phyloP scores from a whole-genome alignment of 192 early-diverging fungal genomes.

The Backusella parvicylindrica region DNA sequence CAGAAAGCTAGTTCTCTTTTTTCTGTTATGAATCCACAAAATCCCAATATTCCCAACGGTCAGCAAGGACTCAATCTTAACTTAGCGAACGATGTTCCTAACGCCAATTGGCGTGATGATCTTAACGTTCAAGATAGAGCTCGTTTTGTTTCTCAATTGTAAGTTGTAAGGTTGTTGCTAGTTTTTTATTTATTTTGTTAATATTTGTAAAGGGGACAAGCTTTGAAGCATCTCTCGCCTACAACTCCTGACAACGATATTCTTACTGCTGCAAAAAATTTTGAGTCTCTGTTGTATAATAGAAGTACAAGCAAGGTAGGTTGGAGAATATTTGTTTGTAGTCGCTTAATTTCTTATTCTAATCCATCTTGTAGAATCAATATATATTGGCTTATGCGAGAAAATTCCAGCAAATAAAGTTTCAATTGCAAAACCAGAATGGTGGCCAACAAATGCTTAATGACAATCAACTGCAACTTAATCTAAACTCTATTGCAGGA shows the following conservation, averaged over 20 bases:
- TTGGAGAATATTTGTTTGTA: not conserved
- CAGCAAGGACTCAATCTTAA: not conserved
- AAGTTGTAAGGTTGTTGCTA: not conserved
- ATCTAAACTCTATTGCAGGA: conserved; percentile 2
- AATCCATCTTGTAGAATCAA: conserved; percentile 24
- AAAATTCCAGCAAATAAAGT: conserved; percentile 34
- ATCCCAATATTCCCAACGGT: conserved; percentile 12
- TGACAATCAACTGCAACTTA: conserved; percentile 12
- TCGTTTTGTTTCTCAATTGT: conserved; percentile 31
- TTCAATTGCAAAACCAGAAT: conserved; percentile 17
- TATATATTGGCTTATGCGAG: conserved; percentile 29
- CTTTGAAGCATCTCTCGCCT: conserved; percentile 27
- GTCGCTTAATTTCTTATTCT: not conserved
- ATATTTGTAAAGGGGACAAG: conserved; percentile 19
- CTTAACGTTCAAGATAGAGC: conserved; percentile 30
- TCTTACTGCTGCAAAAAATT: conserved; percentile 27
- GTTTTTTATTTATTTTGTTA: not conserved
- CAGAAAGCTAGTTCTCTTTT: not conserved
- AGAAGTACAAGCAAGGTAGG: conserved; percentile 32
- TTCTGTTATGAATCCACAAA: conserved; percentile 5
- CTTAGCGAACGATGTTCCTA: conserved; percentile 20
- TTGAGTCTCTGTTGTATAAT: conserved; percentile 27
- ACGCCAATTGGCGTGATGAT: conserved; percentile 35
- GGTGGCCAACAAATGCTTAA: conserved; percentile 3
- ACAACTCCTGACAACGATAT: conserved; percentile 29